Percentiles rank a stretch among this genome's conserved stretches.
These are phyloP conservation scores for Cardamine resedifolia DNA, from an alignment of 345 rosid genomes.

Conservation along the genomic window DNA sequence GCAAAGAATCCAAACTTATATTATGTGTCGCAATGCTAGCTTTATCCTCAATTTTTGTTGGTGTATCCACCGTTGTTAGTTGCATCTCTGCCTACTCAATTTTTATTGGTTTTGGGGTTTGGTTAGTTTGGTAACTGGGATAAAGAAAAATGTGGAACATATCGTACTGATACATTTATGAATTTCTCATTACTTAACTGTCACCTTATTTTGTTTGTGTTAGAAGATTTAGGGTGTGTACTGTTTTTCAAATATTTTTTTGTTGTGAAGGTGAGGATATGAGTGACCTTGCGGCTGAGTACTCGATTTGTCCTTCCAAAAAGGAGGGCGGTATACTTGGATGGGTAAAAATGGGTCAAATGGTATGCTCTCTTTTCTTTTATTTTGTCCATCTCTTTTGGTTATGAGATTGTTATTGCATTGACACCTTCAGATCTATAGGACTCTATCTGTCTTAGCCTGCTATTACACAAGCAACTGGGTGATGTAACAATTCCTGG, in stretches of 20 bases:
- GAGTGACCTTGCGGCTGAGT: conserved; percentile 80
- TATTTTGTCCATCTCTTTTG: not conserved
- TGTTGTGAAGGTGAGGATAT: conserved; percentile 77
- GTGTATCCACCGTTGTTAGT: not conserved
- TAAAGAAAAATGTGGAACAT: not conserved
- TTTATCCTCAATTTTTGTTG: not conserved
- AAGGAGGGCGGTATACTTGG: conserved; percentile 90
- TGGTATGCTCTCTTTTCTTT: conserved; percentile 48
- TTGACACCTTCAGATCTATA: conserved; percentile 5
- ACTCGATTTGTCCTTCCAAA: conserved; percentile 87
- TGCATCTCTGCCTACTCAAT: not conserved
- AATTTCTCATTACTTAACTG: not conserved
- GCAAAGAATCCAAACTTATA: not conserved
- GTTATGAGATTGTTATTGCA: conserved; percentile 14
- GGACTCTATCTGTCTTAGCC: not conserved
- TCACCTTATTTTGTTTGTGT: conserved; percentile 5
- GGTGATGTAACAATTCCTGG: conserved; percentile 9
- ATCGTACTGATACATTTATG: not conserved
- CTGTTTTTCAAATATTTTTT: conserved; percentile 21
- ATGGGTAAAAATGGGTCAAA: conserved; percentile 85
- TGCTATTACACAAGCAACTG: not conserved
- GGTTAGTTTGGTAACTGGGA: not conserved
- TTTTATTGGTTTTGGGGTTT: conserved; percentile 6
- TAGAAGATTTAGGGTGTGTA: not conserved
- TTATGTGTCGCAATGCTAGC: not conserved